Conservation (phyloP, 2,329 filamentous ascomycete genomes). For the Colletotrichum tanaceti region DNA sequence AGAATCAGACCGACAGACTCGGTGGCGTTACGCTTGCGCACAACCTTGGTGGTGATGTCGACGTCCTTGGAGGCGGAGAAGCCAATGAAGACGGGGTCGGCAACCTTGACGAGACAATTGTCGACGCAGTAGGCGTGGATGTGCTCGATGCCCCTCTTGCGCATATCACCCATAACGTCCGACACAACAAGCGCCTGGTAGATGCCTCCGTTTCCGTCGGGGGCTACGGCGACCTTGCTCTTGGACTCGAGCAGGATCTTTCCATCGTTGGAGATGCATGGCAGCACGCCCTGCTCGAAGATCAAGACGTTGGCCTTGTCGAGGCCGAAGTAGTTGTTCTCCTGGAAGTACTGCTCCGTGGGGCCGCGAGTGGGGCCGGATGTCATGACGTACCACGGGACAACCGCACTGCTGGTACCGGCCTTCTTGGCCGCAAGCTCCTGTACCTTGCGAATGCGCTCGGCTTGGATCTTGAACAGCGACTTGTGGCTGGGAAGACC, state of each 20-base stretch:
- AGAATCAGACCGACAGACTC: constrained; percentile 96
- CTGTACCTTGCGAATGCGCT: constrained; percentile 90
- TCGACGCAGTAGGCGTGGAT: constrained; percentile 98
- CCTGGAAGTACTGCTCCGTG: constrained; percentile 92
- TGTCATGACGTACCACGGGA: constrained; percentile 99
- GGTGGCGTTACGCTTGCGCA: constrained; percentile 95
- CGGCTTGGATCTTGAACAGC: constrained; percentile 96
- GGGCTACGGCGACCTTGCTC: constrained; percentile 90
- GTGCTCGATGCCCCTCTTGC: constrained; percentile 88
- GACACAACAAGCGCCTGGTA: constrained; percentile 90
- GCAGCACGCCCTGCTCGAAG: constrained; percentile 96
- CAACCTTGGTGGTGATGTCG: constrained; percentile 98
- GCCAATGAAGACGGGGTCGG: constrained; percentile 94
- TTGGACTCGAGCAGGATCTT: constrained; percentile 96
- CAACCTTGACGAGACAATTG: constrained; percentile 99
- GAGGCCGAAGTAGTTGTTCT: constrained; percentile 92
- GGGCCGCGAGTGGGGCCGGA: constrained; percentile 91
- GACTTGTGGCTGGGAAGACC: constrained; percentile 92
- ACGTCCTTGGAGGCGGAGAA: constrained; percentile 90
- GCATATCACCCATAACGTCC: constrained; percentile 88
- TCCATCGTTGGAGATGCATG: constrained; percentile 96
- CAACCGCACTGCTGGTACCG: constrained; percentile 64
- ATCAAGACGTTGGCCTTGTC: constrained; percentile 86
- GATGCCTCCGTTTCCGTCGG: constrained; percentile 96
- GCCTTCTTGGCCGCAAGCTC: constrained; percentile 79